phyloP scores from a whole-genome alignment of 2,329 filamentous ascomycete genomes.

The Periconia macrospinosa region DNA sequence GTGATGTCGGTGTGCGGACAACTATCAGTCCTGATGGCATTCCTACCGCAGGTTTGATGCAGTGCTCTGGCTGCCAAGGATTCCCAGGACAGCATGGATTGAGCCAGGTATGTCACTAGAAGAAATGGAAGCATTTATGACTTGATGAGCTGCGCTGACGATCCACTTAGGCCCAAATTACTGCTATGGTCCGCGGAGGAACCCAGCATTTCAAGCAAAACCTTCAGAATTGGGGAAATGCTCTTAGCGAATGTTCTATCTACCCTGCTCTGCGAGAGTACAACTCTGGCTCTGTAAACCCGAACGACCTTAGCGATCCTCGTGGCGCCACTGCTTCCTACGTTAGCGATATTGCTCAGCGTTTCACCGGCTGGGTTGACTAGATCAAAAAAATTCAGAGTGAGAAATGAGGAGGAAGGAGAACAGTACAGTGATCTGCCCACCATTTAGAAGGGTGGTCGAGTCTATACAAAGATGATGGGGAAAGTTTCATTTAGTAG shows the following conservation, averaged over 20 bases:
- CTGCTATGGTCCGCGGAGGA: constrained; percentile 9
- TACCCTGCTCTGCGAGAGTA: constrained; percentile 16
- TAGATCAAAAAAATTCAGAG: too few species aligned
- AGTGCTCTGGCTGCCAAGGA: constrained; percentile 11
- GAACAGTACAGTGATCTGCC: too few species aligned
- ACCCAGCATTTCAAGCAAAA: constrained; percentile 14
- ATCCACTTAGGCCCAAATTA: constrained; percentile 4
- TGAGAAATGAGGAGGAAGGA: too few species aligned
- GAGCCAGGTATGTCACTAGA: constrained; percentile 7
- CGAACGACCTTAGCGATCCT: constrained; percentile 11
- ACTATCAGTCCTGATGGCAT: constrained; percentile 8
- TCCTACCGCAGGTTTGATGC: constrained; percentile 13
- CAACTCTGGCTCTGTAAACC: constrained; percentile 14
- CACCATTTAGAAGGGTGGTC: too few species aligned
- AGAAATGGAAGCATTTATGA: too few species aligned
- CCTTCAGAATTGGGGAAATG: constrained; percentile 8
- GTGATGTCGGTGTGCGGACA: constrained; percentile 14
- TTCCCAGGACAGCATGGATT: constrained; percentile 10
- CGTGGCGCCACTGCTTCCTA: constrained; percentile 10
- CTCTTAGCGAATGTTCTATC: constrained; percentile 5
- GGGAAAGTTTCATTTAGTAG: too few species aligned
- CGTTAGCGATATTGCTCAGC: constrained; percentile 13
- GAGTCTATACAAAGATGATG: too few species aligned
- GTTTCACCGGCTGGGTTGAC: constrained; percentile 9
- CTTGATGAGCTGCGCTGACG: neutral